phyloP scores from a whole-genome alignment of 1,284 basidiomycete species.

The Flammula alnicola region DNA sequence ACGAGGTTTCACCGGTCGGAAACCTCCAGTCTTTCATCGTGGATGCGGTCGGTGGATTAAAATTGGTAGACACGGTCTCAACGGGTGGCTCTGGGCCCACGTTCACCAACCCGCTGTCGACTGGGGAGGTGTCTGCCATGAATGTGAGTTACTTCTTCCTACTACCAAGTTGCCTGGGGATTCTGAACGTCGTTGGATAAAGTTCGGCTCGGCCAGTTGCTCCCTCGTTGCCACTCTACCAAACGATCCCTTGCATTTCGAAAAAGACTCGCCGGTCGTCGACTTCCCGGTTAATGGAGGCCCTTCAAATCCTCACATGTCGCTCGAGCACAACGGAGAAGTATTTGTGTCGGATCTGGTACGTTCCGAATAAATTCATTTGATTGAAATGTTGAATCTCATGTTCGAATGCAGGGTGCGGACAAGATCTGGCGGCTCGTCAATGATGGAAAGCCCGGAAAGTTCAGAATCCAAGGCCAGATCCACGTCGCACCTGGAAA shows the following conservation, averaged over 20 bases:
- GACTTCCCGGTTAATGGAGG: slow-evolving; percentile 49
- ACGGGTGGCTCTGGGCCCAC: slow-evolving; percentile 55
- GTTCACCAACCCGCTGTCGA: slow-evolving; percentile 52
- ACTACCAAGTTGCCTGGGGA: too few relatives aligned
- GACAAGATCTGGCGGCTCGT: slow-evolving; percentile 66
- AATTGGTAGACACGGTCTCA: slow-evolving; percentile 46
- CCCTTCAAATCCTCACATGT: slow-evolving; percentile 62
- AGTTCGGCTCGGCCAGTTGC: slow-evolving; percentile 61
- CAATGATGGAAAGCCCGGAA: slow-evolving; percentile 44
- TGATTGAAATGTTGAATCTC: neutral
- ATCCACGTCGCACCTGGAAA: slow-evolving; percentile 60
- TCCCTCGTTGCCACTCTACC: slow-evolving; percentile 51
- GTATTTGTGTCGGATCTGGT: slow-evolving; percentile 63
- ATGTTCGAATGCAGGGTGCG: slow-evolving; percentile 50
- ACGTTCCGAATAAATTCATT: slow-evolving; percentile 15
- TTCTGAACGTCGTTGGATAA: neutral
- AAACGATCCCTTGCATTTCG: slow-evolving; percentile 49
- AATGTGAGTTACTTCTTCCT: slow-evolving; percentile 45
- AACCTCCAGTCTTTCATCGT: slow-evolving; percentile 57
- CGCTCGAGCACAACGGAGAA: slow-evolving; percentile 52
- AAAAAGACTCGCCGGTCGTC: slow-evolving; percentile 41
- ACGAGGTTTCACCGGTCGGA: slow-evolving; percentile 48
- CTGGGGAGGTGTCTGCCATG: slow-evolving; percentile 59
- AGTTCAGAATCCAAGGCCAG: slow-evolving; percentile 57
- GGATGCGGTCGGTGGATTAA: slow-evolving; percentile 43